Evolutionary conservation across 1,284 basidiomycete species (phyloP).

Genomic region (Malassezia furfur): DNA sequence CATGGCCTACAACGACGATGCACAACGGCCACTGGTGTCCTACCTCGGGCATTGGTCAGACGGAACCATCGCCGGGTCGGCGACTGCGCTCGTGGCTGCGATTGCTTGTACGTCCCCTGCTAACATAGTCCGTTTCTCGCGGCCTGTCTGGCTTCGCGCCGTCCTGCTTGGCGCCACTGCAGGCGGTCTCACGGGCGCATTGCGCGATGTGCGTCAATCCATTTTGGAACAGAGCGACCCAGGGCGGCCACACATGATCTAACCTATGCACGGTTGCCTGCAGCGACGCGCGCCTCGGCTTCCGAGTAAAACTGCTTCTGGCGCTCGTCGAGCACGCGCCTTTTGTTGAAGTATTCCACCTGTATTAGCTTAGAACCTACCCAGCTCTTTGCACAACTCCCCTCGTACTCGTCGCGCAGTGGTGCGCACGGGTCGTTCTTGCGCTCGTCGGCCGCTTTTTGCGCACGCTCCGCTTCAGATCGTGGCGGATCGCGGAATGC

Average conservation of each 20-base stretch:
- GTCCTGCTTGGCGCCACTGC: slow-evolving; percentile 11
- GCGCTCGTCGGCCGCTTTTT: slow-evolving; percentile 21
- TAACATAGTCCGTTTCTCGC: slow-evolving; percentile 5
- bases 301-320: slow-evolving; percentile 37
- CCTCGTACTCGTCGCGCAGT: slow-evolving; percentile 32
- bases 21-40: too few relatives aligned
- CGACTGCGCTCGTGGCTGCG: slow-evolving; percentile 20
- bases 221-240: background rate
- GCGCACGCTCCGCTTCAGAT: slow-evolving; percentile 20
- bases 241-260: background rate
- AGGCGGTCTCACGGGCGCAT: slow-evolving; percentile 7
- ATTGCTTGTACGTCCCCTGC: slow-evolving; percentile 21
- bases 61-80: slow-evolving; percentile 27
- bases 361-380: slow-evolving; percentile 27
- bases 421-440: slow-evolving; percentile 34
- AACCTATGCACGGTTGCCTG: background rate
- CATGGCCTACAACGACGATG: too few relatives aligned
- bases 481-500: slow-evolving; percentile 23
- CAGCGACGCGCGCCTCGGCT: slow-evolving; percentile 9
- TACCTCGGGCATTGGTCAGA: slow-evolving; percentile 34
- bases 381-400: slow-evolving; percentile 43
- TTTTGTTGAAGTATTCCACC: slow-evolving; percentile 48
- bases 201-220: slow-evolving; percentile 15
- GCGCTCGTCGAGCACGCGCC: slow-evolving; percentile 42
- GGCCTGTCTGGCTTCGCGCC: slow-evolving; percentile 7